phyloP scores from a whole-genome alignment of 2,329 filamentous ascomycete species.

The Penicillium sp. region DNA sequence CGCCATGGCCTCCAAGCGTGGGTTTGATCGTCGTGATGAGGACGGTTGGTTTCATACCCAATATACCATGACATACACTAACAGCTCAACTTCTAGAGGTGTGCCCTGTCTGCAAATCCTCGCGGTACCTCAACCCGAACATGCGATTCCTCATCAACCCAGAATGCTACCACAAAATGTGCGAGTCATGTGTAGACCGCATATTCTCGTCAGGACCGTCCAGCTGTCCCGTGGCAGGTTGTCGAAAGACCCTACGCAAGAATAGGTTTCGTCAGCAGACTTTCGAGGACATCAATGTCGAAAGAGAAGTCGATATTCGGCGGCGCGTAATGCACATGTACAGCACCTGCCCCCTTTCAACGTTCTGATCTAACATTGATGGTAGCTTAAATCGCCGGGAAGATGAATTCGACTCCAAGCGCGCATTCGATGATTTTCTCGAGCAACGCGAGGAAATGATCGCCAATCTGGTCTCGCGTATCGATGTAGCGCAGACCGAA shows the following conservation, averaged over 20 bases:
- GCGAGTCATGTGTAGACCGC: conserved; percentile 87
- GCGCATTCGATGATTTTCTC: conserved; percentile 88
- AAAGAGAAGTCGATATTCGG: conserved; percentile 89
- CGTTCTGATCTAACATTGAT: neutral
- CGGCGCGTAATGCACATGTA: conserved; percentile 62
- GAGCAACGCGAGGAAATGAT: conserved; percentile 87
- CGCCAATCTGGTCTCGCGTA: conserved; percentile 73
- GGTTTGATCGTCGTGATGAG: conserved; percentile 36
- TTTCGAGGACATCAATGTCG: conserved; percentile 79
- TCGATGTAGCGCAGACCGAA: conserved; percentile 60
- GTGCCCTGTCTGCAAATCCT: conserved; percentile 96
- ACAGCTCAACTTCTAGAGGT: conserved; percentile 53
- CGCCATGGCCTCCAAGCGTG: conserved; percentile 26
- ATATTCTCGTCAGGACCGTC: conserved; percentile 90
- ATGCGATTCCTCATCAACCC: conserved; percentile 96
- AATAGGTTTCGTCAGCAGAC: conserved; percentile 80
- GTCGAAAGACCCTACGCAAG: conserved; percentile 78
- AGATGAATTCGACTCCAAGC: conserved; percentile 81
- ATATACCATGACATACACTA: neutral
- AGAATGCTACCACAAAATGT: conserved; percentile 99
- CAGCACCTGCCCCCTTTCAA: conserved; percentile 13
- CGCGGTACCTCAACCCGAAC: conserved; percentile 87
- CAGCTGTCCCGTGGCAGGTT: conserved; percentile 85
- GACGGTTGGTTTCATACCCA: conserved; percentile 31
- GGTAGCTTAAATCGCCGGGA: conserved; percentile 78